Base-by-base conservation (phyloP, 1,284 basidiomycete species). In the Fomitopsis schrenkii region DNA sequence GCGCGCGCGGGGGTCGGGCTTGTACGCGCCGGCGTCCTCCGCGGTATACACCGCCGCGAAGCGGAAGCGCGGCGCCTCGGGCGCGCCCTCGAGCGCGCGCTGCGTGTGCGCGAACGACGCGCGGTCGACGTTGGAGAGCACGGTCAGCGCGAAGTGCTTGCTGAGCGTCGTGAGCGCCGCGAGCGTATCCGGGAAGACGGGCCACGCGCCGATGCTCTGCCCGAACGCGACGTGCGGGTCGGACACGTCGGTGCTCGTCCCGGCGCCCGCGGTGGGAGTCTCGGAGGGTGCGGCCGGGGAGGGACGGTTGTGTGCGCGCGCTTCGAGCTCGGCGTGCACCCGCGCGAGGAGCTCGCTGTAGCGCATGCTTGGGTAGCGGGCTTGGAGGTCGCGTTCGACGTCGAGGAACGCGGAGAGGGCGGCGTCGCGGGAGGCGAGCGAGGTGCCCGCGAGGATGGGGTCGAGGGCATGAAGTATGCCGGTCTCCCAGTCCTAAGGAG, bases 51-150 rank as follows among this genome's bases (percentile, higher is more conserved):
- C 76, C 52, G 84, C 76, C 40, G 82, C 80, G 72, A 91, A 91
- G 2, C 82, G 79, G 36, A 86, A 87, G 38, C 79, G 78, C 53
- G 70, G 70, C 15, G 72, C 66, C 7, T 70, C 45, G 67, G 70
- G 35, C 45, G 57, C 30, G 69, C 77, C 58, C 76, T 80, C 65
- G 77, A 91, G 80, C 54, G 79, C 76, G n/a, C 72, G 72, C 46
- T 85, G 84, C 1, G 88, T 90, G 65, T 79, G 75, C 2, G 79
- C 74, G 71, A 90, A 90, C 41, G 86, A 88, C 17, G 69, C 67
- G 58, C 81, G 80, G 67, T 92, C 90, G 66, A 91, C 86, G 72
- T 92, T 91, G 63, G 88, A 90, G 41, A 91, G 78, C 2, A 90
- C 86, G 58, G 85, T 78, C 62, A 91, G 84, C 62, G 85, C 85